Conservation (phyloP, 2,329 filamentous ascomycete genomes). For the Chaetothyriales sp. region DNA sequence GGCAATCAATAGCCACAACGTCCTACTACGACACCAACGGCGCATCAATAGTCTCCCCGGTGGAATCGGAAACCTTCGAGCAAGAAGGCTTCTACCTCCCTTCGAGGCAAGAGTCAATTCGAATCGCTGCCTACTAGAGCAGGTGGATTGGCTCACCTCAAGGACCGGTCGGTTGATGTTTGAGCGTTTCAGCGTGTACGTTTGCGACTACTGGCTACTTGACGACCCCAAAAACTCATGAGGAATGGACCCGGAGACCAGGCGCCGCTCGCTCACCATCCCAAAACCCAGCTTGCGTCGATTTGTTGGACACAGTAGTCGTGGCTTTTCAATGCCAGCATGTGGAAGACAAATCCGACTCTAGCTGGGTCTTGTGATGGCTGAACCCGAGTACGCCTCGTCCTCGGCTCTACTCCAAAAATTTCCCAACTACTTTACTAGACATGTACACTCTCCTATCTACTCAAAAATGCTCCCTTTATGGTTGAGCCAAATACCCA, state of each 20-base stretch:
- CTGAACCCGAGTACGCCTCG: neutral
- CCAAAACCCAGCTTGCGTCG: neutral
- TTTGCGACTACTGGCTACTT: slow-evolving; percentile 2
- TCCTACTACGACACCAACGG: slow-evolving; percentile 22
- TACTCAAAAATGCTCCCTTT: neutral
- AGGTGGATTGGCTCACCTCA: slow-evolving; percentile 16
- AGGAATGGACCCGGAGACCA: neutral
- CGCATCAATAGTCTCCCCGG: slow-evolving; percentile 10
- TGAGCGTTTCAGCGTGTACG: slow-evolving; percentile 6
- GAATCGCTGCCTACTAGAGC: slow-evolving; percentile 36
- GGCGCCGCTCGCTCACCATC: neutral
- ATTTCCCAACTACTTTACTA: neutral
- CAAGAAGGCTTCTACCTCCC: slow-evolving; percentile 36
- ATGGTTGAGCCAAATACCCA: neutral
- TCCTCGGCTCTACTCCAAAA: neutral
- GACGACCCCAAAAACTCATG: neutral
- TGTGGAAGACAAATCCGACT: slow-evolving; percentile 3
- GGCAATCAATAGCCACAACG: slow-evolving; percentile 28
- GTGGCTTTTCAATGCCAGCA: slow-evolving; percentile 12
- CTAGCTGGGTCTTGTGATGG: neutral
- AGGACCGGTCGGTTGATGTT: slow-evolving; percentile 13
- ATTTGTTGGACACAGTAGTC: slow-evolving; percentile 10
- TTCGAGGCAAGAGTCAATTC: slow-evolving; percentile 26
- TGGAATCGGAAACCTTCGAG: slow-evolving; percentile 25
- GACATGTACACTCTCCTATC: neutral